Percentiles rank a stretch among this genome's conserved stretches.
Conservation (phyloP, 1,284 basidiomycete species). For the Ceratobasidium sp. region DNA sequence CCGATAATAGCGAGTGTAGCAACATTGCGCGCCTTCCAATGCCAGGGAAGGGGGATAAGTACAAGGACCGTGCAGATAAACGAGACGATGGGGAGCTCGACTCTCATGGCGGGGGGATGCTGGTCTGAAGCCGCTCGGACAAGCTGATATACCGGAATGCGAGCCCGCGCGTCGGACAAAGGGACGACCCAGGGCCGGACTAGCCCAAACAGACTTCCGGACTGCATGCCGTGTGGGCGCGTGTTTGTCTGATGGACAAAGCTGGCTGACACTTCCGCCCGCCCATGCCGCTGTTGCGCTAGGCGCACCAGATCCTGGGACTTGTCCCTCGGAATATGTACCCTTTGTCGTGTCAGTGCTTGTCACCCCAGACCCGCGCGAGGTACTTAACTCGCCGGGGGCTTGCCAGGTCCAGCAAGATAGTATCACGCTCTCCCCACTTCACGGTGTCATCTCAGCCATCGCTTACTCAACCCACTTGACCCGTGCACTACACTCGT, state of each 20-base stretch:
- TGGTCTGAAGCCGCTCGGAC: not conserved
- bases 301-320: not conserved
- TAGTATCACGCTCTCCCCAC: conserved; percentile 26
- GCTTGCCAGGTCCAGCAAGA: conserved; percentile 3
- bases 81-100: conserved; percentile 47
- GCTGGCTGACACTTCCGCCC: not conserved
- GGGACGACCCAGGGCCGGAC: conserved; percentile 25
- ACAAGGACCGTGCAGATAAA: conserved; percentile 55
- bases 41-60: conserved; percentile 56
- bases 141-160: conserved; percentile 39
- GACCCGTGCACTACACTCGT: not conserved
- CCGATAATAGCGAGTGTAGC: conserved; percentile 66
- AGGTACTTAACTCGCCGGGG: not conserved
- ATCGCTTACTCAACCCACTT: not conserved
- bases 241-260: conserved; percentile 25
- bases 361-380: not conserved
- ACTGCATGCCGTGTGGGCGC: conserved; percentile 5
- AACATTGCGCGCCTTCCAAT: conserved; percentile 68
- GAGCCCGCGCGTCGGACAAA: conserved; percentile 20
- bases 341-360: conserved; percentile 18
- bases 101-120: conserved; percentile 25
- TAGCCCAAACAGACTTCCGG: conserved; percentile 11
- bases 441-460: conserved; percentile 14
- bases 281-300: not conserved
- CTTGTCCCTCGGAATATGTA: not conserved